Percentiles rank a stretch among this genome's conserved stretches.
Conservation (phyloP, 2,329 filamentous ascomycete genomes). For the Macrophomina tecta region DNA sequence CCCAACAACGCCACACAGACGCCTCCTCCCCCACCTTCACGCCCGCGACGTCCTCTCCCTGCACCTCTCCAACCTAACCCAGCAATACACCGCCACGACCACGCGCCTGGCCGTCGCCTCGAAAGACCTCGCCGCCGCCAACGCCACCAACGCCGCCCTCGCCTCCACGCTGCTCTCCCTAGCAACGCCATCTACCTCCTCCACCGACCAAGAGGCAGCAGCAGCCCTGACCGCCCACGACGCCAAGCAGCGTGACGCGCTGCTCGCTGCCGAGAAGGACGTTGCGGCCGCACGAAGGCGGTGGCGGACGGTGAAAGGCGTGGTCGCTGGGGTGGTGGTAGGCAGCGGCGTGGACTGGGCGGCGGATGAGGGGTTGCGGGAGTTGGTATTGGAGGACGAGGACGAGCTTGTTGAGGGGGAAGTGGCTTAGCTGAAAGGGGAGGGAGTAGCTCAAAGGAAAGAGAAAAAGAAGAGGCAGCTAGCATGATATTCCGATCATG, state of each 20-base stretch:
- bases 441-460: neutral
- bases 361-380: conserved; percentile 67
- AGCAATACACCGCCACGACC: conserved; percentile 58
- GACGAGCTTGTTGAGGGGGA: conserved; percentile 35
- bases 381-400: conserved; percentile 74
- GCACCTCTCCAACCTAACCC: conserved; percentile 65
- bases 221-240: conserved; percentile 54
- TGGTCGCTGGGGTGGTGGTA: conserved; percentile 77
- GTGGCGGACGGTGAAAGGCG: conserved; percentile 78
- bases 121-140: conserved; percentile 62
- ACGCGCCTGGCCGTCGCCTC: conserved; percentile 63
- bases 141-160: conserved; percentile 67
- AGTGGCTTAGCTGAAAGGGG: neutral
- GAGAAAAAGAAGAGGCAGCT: neutral
- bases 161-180: conserved; percentile 69
- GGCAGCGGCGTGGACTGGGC: conserved; percentile 87
- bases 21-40: conserved; percentile 69
- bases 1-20: conserved; percentile 51
- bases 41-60: conserved; percentile 72
- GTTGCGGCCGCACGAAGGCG: conserved; percentile 68
- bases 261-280: conserved; percentile 64
- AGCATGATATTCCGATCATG: too few species aligned
- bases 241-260: conserved; percentile 58
- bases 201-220: conserved; percentile 42
- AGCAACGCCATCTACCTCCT: conserved; percentile 49